Evolutionary conservation across 2,329 filamentous ascomycete genomes (phyloP).

Genomic region (Sarocladiaceae sp.): DNA sequence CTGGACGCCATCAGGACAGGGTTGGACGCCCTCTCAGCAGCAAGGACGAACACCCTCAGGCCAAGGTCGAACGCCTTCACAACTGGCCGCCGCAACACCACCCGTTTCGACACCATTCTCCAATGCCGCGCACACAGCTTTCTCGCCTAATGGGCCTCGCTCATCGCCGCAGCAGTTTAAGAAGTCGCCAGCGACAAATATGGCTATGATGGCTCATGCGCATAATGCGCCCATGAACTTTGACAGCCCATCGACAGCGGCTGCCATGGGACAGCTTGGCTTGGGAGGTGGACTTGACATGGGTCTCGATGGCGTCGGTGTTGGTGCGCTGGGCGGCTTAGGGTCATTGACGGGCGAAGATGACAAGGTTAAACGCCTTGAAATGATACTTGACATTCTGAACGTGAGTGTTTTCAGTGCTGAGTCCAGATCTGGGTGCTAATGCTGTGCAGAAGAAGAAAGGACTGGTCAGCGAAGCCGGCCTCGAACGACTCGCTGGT

Average conservation of each 20-base stretch:
- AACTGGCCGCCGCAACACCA: slow-evolving; percentile 54
- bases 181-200: slow-evolving; percentile 56
- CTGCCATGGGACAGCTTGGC: slow-evolving; percentile 53
- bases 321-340: slow-evolving; percentile 41
- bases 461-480: slow-evolving; percentile 68
- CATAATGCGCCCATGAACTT: slow-evolving; percentile 49
- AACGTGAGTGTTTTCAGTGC: slow-evolving; percentile 33
- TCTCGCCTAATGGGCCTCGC: slow-evolving; percentile 53
- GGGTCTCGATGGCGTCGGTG: slow-evolving; percentile 45
- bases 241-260: slow-evolving; percentile 60
- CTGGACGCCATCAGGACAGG: slow-evolving; percentile 40
- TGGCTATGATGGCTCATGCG: slow-evolving; percentile 39
- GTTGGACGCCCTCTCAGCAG: slow-evolving; percentile 45
- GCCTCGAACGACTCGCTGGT: slow-evolving; percentile 66
- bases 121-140: slow-evolving; percentile 50
- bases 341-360: slow-evolving; percentile 46
- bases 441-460: slow-evolving; percentile 35
- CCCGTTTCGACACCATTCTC: slow-evolving; percentile 66
- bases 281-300: slow-evolving; percentile 49
- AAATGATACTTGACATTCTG: slow-evolving; percentile 45
- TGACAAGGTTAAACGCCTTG: slow-evolving; percentile 51
- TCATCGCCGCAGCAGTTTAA: slow-evolving; percentile 63
- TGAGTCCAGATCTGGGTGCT: background rate
- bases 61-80: slow-evolving; percentile 47
- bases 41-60: slow-evolving; percentile 45